Evolutionary conservation across 2,329 filamentous ascomycete genomes (phyloP).

Genomic region (Exutisphaerella laricina): DNA sequence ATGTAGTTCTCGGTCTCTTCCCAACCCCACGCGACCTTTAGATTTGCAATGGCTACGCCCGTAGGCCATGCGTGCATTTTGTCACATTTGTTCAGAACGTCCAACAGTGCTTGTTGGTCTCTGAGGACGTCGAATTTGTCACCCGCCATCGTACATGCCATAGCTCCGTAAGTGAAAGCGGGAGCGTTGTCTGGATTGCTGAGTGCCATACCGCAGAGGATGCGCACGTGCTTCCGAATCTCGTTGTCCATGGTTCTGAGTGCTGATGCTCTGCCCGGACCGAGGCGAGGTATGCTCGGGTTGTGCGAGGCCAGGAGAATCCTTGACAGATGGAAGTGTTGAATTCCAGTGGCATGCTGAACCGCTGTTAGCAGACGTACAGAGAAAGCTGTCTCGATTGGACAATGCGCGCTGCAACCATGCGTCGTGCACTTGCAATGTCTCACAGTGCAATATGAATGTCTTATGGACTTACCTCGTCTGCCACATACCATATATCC

Average conservation of each 20-base stretch:
- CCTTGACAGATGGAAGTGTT: conserved; percentile 55
- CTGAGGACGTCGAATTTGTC: conserved; percentile 43
- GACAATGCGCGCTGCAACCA: too few relatives aligned
- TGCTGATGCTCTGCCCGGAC: conserved; percentile 37
- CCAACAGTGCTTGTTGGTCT: conserved; percentile 41
- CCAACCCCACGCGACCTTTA: conserved; percentile 50
- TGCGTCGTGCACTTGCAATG: too few relatives aligned
- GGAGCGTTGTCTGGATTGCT: conserved; percentile 54
- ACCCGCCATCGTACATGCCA: conserved; percentile 37
- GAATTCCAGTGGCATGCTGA: conserved; percentile 55
- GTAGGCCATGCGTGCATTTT: conserved; percentile 45
- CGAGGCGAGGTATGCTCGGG: conserved; percentile 49
- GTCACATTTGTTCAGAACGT: conserved; percentile 3
- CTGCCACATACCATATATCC: conserved; percentile 52
- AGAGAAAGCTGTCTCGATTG: too few relatives aligned
- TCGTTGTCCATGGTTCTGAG: conserved; percentile 39
- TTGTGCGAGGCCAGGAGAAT: conserved; percentile 55
- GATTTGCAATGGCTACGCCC: conserved; percentile 41
- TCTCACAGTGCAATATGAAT: too few relatives aligned
- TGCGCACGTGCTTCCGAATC: conserved; percentile 46
- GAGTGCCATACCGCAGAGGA: conserved; percentile 55
- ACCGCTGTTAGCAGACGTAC: too few relatives aligned
- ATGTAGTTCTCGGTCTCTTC: conserved; percentile 10
- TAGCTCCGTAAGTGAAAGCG: conserved; percentile 41
- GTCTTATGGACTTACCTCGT: too few relatives aligned